Base-by-base conservation (phyloP, 139 green algal genomes). In the Mychonastes homosphaera region DNA sequence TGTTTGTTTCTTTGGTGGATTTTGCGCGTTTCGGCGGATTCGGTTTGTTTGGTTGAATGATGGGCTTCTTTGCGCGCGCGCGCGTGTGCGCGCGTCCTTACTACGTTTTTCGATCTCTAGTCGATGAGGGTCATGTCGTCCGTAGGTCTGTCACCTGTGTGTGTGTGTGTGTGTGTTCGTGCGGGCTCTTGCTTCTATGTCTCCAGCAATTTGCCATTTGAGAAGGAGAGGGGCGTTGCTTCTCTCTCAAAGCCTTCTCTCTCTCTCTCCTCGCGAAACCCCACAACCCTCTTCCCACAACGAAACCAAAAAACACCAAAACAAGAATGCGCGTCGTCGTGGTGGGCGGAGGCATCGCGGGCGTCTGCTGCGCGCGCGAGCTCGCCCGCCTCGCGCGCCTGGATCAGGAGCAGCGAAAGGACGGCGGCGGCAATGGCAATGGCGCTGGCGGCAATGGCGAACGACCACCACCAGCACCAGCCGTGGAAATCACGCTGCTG, bases 271-370 rank as follows among this genome's bases (percentile, higher is more conserved):
- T n/a, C n/a, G n/a, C n/a, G n/a, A n/a, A n/a, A n/a, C n/a, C n/a
- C n/a, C n/a, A n/a, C n/a, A n/a, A n/a, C n/a, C n/a, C n/a, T n/a
- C n/a, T n/a, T n/a, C n/a, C n/a, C n/a, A n/a, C n/a, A n/a, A n/a
- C n/a, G n/a, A n/a, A n/a, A n/a, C n/a, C n/a, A n/a, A n/a, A 48
- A 9, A 18, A 5, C 41, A 7, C 4, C 27, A 61, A 18, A 3
- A 26, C 50, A 7, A 6, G 10, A 16, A 40, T 67, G 51, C 28
- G 34, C 15, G 39, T 71, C 28, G 72, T 94, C 0, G 77, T 94
- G 0, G 30, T 94, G 9, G 86, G 86, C 4, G 85, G 79, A 1
- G 86, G 86, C 30, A 79, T 94, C 26, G 83, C 81, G 16, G 86
- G 85, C 13, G 74, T 88, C 5, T 87, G 73, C 57, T 92, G 84